phyloP scores from a whole-genome alignment of 106 monocot species.

The Gastrodia elata region DNA sequence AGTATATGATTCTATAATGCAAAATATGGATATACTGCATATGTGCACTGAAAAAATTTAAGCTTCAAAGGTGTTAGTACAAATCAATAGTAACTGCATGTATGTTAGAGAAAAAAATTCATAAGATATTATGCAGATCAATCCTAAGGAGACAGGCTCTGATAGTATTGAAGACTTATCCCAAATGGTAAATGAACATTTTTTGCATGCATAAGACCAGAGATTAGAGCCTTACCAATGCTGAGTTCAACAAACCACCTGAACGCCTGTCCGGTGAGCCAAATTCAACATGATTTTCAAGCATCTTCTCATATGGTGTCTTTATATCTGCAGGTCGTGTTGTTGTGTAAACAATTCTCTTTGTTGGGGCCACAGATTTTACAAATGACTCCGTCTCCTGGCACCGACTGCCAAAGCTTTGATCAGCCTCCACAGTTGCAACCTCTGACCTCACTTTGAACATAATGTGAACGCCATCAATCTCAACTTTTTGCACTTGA shows the following conservation, averaged over 20 bases:
- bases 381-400: conserved; percentile 50
- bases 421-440: conserved; percentile 21
- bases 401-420: conserved; percentile 7
- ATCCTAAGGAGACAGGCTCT: background rate
- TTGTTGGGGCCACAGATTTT: conserved; percentile 38
- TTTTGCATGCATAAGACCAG: background rate
- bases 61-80: background rate
- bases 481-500: conserved; percentile 92
- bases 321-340: conserved; percentile 84
- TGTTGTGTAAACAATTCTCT: conserved; percentile 80
- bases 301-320: conserved; percentile 98
- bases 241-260: conserved; percentile 78
- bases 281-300: conserved; percentile 90
- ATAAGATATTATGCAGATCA: background rate
- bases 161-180: background rate
- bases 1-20: background rate
- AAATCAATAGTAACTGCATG: conserved; percentile 5
- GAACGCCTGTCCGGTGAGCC: conserved; percentile 94
- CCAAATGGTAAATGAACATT: background rate
- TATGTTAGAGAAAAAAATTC: background rate
- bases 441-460: conserved; percentile 51
- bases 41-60: background rate
- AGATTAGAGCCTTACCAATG: conserved; percentile 41
- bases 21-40: background rate
- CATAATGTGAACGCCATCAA: conserved; percentile 89